Conservation (phyloP, 768 basidiomycete genomes). For the Steccherinum ochraceum region DNA sequence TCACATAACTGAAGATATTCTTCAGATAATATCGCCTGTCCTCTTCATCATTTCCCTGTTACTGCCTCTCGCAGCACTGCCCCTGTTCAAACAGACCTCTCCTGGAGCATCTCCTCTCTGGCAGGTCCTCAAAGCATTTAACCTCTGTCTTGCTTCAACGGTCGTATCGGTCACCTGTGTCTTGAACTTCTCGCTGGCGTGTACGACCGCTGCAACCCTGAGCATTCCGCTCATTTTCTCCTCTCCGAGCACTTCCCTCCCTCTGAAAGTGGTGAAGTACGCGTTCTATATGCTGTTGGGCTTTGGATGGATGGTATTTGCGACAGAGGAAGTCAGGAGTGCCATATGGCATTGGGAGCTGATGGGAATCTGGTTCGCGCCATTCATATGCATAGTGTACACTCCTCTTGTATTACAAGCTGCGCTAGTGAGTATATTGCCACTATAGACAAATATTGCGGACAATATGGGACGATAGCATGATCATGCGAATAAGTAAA, state of each 20-base stretch:
- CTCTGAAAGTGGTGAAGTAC: constrained; percentile 24
- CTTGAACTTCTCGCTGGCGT: constrained; percentile 89
- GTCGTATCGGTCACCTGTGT: constrained; percentile 82
- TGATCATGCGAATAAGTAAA: too few relatives aligned
- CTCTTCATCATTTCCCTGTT: constrained; percentile 32
- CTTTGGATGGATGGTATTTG: constrained; percentile 53
- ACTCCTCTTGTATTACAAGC: constrained; percentile 70
- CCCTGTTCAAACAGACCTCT: not conserved
- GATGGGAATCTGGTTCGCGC: constrained; percentile 76
- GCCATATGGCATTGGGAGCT: constrained; percentile 76
- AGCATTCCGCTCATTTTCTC: constrained; percentile 55
- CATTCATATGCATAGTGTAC: constrained; percentile 77
- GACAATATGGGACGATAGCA: not conserved
- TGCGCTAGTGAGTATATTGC: constrained; percentile 46
- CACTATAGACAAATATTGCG: constrained; percentile 16
- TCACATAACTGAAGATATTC: not conserved
- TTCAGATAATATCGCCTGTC: constrained; percentile 19
- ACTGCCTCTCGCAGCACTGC: constrained; percentile 18
- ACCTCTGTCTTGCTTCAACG: constrained; percentile 79
- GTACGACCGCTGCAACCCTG: constrained; percentile 56
- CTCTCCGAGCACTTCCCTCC: constrained; percentile 23
- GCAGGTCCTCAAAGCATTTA: constrained; percentile 60
- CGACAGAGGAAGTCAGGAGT: constrained; percentile 36
- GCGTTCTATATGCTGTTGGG: constrained; percentile 40
- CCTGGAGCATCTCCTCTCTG: constrained; percentile 31